phyloP scores from a whole-genome alignment of 192 early-diverging fungal genomes.

The Cetraspora pellucida region DNA sequence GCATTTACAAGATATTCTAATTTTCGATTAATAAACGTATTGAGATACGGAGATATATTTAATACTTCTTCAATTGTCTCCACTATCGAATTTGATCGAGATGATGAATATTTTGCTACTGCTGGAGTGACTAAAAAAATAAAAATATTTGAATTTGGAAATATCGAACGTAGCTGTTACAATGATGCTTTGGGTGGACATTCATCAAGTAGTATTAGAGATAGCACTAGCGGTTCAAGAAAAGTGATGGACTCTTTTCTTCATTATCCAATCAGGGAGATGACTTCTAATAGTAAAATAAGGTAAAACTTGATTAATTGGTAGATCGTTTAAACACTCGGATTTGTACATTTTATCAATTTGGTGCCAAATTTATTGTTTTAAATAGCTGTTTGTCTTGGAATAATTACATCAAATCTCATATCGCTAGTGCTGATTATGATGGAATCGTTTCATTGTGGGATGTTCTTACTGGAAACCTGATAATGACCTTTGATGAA shows the following conservation, averaged over 20 bases:
- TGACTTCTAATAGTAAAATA: conserved; percentile 82
- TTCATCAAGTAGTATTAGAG: conserved; percentile 44
- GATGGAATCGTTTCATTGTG: conserved; percentile 89
- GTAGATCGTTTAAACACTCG: background rate
- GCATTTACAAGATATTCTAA: conserved; percentile 68
- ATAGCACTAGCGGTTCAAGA: conserved; percentile 30
- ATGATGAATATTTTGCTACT: conserved; percentile 92
- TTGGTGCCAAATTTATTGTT: background rate
- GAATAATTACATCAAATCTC: conserved; percentile 84
- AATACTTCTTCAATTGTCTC: conserved; percentile 81
- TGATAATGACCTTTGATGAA: conserved; percentile 73
- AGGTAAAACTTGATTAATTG: conserved; percentile 53
- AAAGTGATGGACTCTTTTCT: conserved; percentile 48
- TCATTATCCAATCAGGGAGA: conserved; percentile 82
- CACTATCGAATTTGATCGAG: conserved; percentile 91
- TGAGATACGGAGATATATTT: conserved; percentile 79
- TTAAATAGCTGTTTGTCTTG: conserved; percentile 81
- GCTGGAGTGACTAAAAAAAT: conserved; percentile 92
- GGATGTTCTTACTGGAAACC: conserved; percentile 74
- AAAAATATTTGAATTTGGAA: conserved; percentile 87
- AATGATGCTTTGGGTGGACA: conserved; percentile 22
- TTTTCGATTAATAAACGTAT: conserved; percentile 74
- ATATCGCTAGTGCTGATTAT: conserved; percentile 89
- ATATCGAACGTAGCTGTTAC: conserved; percentile 45
- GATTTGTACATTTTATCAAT: background rate